Conservation (phyloP, 805 yeast genomes). For the Diddensiella transvaalensis region DNA sequence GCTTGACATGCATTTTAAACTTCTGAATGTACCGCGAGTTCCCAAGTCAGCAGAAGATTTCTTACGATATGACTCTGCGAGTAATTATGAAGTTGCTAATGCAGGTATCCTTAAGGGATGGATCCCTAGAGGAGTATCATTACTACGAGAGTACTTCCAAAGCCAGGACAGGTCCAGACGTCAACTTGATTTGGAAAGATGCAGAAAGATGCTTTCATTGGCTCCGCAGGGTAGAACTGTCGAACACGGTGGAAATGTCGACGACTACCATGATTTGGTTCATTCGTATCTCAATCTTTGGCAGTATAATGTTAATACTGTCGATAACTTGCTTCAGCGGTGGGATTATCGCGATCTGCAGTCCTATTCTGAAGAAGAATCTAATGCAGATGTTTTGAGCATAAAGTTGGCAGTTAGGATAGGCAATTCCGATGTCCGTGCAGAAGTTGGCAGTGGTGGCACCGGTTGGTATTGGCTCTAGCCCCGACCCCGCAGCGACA, state of each 20-base stretch:
- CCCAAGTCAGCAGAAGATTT: conserved; percentile 10
- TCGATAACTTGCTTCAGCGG: conserved; percentile 6
- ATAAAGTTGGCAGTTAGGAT: not conserved
- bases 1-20: not conserved
- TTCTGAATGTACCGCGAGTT: conserved; percentile 1
- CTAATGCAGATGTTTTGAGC: not conserved
- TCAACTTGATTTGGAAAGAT: not conserved
- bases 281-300: not conserved
- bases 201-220: not conserved
- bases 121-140: conserved; percentile 16
- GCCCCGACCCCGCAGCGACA: too few relatives aligned
- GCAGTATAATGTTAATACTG: conserved; percentile 1
- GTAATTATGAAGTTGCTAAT: not conserved
- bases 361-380: not conserved
- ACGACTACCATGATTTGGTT: not conserved
- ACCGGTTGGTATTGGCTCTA: not conserved
- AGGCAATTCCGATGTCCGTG: not conserved
- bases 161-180: conserved; percentile 2
- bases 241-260: too few relatives aligned
- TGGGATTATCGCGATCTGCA: conserved; percentile 16
- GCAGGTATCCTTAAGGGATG: conserved; percentile 2
- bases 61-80: conserved; percentile 5
- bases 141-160: conserved; percentile 10
- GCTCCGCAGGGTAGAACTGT: not conserved
- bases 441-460: not conserved